Percentiles rank a stretch among this genome's conserved stretches.
Evolutionary conservation across 2,329 filamentous ascomycete species (phyloP).

Genomic region (Nannizzia gypsea): DNA sequence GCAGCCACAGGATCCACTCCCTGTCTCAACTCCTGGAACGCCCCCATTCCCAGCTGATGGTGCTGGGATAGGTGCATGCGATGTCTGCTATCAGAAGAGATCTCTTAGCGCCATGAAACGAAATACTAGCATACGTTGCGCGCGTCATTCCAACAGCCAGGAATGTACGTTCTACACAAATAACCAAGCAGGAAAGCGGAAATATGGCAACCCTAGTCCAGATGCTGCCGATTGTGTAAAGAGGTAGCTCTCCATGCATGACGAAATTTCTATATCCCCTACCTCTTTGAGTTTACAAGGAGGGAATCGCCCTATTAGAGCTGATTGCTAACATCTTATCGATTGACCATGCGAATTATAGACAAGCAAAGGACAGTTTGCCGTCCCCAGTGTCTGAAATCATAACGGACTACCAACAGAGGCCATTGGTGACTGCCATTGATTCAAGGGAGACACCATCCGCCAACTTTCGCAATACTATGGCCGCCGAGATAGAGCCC

Average conservation of each 20-base stretch:
- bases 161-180: conserved; percentile 32
- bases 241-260: conserved; percentile 21
- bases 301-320: neutral
- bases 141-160: conserved; percentile 35
- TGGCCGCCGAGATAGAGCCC: conserved; percentile 34
- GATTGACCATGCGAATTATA: conserved; percentile 1
- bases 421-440: neutral
- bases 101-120: conserved; percentile 36
- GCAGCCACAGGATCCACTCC: neutral
- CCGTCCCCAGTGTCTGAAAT: neutral
- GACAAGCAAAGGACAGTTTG: conserved; percentile 6
- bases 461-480: conserved; percentile 32
- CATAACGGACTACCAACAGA: neutral
- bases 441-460: neutral
- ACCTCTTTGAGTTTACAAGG: neutral
- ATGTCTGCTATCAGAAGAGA: conserved; percentile 33
- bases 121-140: conserved; percentile 34
- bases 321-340: neutral
- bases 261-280: neutral
- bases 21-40: neutral
- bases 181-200: conserved; percentile 28
- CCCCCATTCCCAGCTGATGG: neutral
- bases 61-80: conserved; percentile 24
- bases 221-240: conserved; percentile 24
- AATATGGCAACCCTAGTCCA: conserved; percentile 24